Evolutionary conservation across 345 rosid genomes (phyloP).

Genomic region (Limnanthes douglasii): DNA sequence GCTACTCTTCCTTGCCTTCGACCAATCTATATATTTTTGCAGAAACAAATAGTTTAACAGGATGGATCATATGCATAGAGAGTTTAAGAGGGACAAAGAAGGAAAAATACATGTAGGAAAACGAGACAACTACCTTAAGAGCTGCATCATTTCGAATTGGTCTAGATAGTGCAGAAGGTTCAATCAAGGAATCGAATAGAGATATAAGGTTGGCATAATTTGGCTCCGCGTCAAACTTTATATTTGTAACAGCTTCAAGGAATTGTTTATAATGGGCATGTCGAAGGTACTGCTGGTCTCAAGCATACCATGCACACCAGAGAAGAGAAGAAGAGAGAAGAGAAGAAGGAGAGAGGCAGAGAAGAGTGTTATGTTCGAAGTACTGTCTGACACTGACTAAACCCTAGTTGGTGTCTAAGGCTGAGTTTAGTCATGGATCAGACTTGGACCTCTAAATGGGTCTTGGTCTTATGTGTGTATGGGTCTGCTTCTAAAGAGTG

Average conservation of each 20-base stretch:
- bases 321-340: too few species aligned
- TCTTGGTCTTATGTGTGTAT: too few species aligned
- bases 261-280: too few species aligned
- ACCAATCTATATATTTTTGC: conserved; percentile 24
- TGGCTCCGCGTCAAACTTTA: conserved; percentile 67
- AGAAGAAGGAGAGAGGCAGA: too few species aligned
- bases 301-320: too few species aligned
- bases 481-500: too few species aligned
- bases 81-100: not conserved
- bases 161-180: conserved; percentile 27
- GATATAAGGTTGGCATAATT: conserved; percentile 59
- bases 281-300: too few species aligned
- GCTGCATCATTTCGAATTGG: conserved; percentile 73
- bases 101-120: not conserved
- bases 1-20: conserved; percentile 44
- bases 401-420: too few species aligned
- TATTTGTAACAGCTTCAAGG: conserved; percentile 53
- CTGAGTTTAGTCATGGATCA: too few species aligned
- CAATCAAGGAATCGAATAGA: conserved; percentile 41
- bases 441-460: too few species aligned
- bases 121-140: conserved; percentile 30
- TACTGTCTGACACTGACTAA: too few species aligned
- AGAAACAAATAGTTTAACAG: not conserved
- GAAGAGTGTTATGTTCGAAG: too few species aligned
- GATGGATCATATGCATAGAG: not conserved